Base-by-base conservation (phyloP, 2,329 filamentous ascomycete species). In the Tolypocladium endophyticum region DNA sequence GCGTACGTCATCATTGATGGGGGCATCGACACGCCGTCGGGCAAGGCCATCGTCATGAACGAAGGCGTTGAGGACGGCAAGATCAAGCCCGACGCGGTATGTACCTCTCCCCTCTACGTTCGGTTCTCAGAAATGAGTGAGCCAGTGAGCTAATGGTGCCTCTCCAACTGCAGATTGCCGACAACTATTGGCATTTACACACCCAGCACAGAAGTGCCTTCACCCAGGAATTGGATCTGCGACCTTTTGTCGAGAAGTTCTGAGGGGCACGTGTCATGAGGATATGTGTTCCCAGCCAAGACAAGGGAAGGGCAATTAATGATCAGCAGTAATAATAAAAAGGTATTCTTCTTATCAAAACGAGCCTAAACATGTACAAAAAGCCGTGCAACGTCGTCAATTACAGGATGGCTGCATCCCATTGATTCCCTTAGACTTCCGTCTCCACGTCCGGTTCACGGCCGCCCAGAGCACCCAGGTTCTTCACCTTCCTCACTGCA, bases 361-460 rank as follows among this genome's bases (percentile, higher is more conserved):
- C 45, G 14, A 50, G 25, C 23, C 45, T 30, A 9, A 33, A 52
- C 28, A 20, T n/a, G 9, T 47, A 53, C 20, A 14, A 30, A 50
- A 33, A n/a, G 50, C n/a, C 28, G 8, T 35, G 47, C 12, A 18
- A 2, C 7, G 16, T 52, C 47, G 9, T 52, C 18, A n/a, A n/a
- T 4, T 4, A 35, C 20, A 35, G 30, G 14, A 2, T n/a, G 4
- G 18, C 35, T 2, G 16, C n/a, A 16, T 3, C 12, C 35, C 16
- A n/a, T 38, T 1, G 23, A 33, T 33, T 25, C n/a, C 25, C 43
- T 71, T 68, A 84, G 16, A 83, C 77, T 71, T 91, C 88, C 0
- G 90, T 95, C 81, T 96, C 92, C 43, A 96, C 86, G 71, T 92
- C 90, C 3, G 93, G 93, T 73, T 93, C 87, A 62, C 93, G 81